These are phyloP conservation scores for Phytopythium litorale DNA, from an alignment of 352 stramenopile species.

Conservation along the genomic window DNA sequence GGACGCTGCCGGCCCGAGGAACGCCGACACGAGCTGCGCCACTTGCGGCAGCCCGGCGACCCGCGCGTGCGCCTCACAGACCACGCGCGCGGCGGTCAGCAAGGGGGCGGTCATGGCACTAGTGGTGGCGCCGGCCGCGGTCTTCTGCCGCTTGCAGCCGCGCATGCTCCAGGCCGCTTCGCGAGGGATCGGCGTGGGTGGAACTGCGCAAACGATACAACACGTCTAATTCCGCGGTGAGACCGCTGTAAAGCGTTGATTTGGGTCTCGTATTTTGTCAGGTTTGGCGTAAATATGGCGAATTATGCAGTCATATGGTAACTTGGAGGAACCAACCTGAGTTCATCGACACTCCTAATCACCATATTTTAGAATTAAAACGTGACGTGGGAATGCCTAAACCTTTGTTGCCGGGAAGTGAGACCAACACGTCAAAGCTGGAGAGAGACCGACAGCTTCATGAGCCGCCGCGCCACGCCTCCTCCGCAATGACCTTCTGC, in stretches of 20 bases:
- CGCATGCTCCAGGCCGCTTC: not conserved
- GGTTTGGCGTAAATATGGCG: not conserved
- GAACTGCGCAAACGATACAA: not conserved
- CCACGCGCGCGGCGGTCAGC: not conserved
- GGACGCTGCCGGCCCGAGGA: slow-evolving; percentile 17
- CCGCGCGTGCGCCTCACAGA: not conserved
- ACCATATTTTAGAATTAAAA: too few species aligned
- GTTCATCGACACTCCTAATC: not conserved
- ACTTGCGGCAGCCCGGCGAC: slow-evolving; percentile 16
- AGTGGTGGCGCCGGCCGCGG: not conserved
- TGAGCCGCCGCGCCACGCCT: too few species aligned
- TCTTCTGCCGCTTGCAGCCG: not conserved
- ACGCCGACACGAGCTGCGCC: slow-evolving; percentile 20
- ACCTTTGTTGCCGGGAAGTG: too few species aligned
- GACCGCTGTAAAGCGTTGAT: not conserved
- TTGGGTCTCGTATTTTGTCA: not conserved
- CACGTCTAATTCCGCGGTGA: not conserved
- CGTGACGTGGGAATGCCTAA: too few species aligned
- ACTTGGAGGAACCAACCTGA: not conserved
- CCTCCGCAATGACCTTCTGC: too few species aligned
- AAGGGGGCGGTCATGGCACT: too few species aligned
- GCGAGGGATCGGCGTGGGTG: not conserved
- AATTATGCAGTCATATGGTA: not conserved
- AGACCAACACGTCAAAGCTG: too few species aligned
- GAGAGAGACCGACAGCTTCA: too few species aligned